Base-by-base conservation (phyloP, 2,329 filamentous ascomycete species). In the Tolypocladium pustulatum region DNA sequence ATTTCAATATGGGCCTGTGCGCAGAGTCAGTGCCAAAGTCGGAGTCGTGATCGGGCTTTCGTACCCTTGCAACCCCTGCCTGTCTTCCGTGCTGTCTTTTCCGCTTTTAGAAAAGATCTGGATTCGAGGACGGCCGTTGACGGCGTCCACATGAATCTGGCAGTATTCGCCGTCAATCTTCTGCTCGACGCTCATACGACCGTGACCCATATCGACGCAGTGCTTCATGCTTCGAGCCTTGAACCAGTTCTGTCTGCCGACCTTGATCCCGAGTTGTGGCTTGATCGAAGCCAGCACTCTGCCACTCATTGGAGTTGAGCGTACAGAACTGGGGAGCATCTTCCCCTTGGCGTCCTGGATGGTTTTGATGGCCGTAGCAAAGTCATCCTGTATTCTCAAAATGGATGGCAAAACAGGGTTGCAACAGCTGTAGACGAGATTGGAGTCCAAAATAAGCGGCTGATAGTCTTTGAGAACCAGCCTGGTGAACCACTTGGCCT, bases 141-240 rank as follows among this genome's bases (percentile, higher is more conserved):
- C 75, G 8, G 89, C 74, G 66, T 95, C 85, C 43, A 96, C 76
- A 66, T 96, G 91, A 36, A 96, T 84, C 69, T 96, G 91, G 65
- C 90, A 95, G 64, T 94, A 96, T 71, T 96, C 91, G 15, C 89
- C 91, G 65, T 96, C 91, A 61, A 95, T 84, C 68, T 96, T 96
- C 56, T 86, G 79, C 70, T 96, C 90, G 30, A 91, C 80, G 59
- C 87, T 89, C 81, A 92, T 81, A 20, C 81, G 75, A 0, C 78
- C 77, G 5, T 76, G 78, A 2, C 81, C 76, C 76, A 93, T 82
- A 22, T 84, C 77, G 25, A 89, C 71, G 67, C 89, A 93, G 67
- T 94, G 82, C 60, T 90, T 86, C 64, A 93, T 87, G 62, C 85
- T 87, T 56, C 86, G 78, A 12, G 80, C 86, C 66, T 89, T 89